Conservation (phyloP, 139 green algal species). For the Chlorella sp. region DNA sequence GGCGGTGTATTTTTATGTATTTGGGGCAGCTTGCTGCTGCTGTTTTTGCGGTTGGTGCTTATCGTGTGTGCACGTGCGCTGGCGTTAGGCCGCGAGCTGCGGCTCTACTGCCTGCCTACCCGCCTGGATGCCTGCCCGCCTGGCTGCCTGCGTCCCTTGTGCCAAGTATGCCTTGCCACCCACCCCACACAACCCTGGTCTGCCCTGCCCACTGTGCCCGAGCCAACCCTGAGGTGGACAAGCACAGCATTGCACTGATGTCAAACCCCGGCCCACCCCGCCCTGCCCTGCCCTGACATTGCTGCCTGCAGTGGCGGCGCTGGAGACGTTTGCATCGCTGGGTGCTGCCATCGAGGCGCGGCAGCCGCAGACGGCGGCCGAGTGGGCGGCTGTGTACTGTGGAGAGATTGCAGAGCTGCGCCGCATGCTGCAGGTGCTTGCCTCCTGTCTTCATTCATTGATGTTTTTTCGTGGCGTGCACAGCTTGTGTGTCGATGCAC, state of each 20-base stretch:
- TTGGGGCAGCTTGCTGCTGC: too few species aligned
- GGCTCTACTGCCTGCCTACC: too few species aligned
- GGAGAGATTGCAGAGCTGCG: constrained; percentile 56
- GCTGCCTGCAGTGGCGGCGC: constrained; percentile 18
- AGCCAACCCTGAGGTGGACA: too few species aligned
- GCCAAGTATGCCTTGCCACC: background rate
- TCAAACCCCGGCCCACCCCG: background rate
- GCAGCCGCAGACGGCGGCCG: constrained; percentile 38
- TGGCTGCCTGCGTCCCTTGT: background rate
- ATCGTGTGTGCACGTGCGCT: too few species aligned
- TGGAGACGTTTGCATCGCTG: background rate
- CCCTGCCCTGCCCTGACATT: background rate
- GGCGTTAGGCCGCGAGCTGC: too few species aligned
- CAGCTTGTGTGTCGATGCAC: too few species aligned
- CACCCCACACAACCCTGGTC: background rate
- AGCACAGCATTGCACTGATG: background rate
- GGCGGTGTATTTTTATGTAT: too few species aligned
- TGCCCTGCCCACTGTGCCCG: too few species aligned
- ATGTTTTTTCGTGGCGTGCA: background rate
- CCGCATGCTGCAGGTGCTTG: constrained; percentile 47
- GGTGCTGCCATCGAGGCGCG: background rate
- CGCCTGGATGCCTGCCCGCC: background rate
- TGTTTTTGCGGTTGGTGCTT: too few species aligned
- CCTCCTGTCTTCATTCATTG: background rate
- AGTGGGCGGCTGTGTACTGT: constrained; percentile 41